Percentiles rank a stretch among this genome's conserved stretches.
phyloP scores from a whole-genome alignment of 2,329 filamentous ascomycete genomes.

The Gaeumannomyces sp. region DNA sequence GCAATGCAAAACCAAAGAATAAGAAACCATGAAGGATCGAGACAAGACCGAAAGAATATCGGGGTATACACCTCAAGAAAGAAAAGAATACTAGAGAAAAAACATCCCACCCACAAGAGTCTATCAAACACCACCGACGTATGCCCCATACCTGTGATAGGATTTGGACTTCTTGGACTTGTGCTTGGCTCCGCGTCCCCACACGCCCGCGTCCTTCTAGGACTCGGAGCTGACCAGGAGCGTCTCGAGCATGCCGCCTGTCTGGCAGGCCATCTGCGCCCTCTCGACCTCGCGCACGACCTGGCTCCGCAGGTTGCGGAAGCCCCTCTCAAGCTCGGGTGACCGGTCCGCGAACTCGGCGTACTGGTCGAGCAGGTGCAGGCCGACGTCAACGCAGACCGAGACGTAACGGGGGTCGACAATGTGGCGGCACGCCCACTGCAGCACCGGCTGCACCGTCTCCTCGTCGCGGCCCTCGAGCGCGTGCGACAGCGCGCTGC shows the following conservation, averaged over 20 bases:
- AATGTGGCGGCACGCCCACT: constrained; percentile 77
- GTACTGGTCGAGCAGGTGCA: constrained; percentile 83
- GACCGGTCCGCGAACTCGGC: constrained; percentile 71
- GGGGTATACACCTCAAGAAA: not conserved
- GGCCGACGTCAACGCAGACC: constrained; percentile 75
- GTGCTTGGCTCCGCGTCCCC: not conserved
- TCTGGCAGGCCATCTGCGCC: constrained; percentile 75
- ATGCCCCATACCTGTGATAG: not conserved
- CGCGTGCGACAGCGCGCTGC: constrained; percentile 75
- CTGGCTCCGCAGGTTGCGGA: constrained; percentile 61
- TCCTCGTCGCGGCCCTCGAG: constrained; percentile 76
- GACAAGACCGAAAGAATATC: too few species aligned
- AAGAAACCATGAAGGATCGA: not conserved
- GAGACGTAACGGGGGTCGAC: constrained; percentile 74
- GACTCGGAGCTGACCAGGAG: constrained; percentile 38
- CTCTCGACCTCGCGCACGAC: constrained; percentile 76
- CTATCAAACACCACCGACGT: not conserved
- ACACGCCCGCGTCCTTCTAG: not conserved
- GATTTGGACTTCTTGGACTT: not conserved
- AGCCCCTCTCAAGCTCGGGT: constrained; percentile 62
- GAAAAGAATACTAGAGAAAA: not conserved
- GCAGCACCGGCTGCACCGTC: constrained; percentile 73
- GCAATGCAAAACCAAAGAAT: not conserved
- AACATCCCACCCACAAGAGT: too few species aligned
- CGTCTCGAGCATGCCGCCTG: constrained; percentile 79